Percentiles rank a stretch among this genome's conserved stretches.
These are phyloP conservation scores for Colletotrichum gigasporum DNA, from an alignment of 2,329 filamentous ascomycete species.

Conservation along the genomic window DNA sequence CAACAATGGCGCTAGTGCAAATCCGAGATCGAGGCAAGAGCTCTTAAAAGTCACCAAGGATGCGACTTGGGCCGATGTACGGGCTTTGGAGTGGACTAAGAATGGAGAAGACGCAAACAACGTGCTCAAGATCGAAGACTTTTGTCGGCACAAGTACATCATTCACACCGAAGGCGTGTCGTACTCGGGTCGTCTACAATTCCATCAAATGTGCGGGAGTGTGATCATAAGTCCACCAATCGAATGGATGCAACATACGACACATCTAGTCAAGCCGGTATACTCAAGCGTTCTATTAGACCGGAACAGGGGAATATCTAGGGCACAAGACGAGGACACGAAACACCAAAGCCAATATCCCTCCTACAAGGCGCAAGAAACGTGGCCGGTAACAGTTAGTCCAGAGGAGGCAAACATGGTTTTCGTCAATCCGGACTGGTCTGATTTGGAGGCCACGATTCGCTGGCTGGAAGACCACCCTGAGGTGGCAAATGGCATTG, in stretches of 20 bases:
- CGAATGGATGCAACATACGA: slow-evolving; percentile 59
- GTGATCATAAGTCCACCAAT: slow-evolving; percentile 58
- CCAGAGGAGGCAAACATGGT: slow-evolving; percentile 54
- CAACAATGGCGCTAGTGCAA: slow-evolving; percentile 49
- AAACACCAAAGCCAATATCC: not conserved
- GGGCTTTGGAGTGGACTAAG: slow-evolving; percentile 48
- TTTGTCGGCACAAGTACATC: slow-evolving; percentile 61
- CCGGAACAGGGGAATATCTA: not conserved
- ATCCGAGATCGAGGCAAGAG: slow-evolving; percentile 50
- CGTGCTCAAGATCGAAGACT: slow-evolving; percentile 57
- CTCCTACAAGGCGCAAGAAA: slow-evolving; percentile 1
- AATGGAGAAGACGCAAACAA: slow-evolving; percentile 49
- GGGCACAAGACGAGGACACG: not conserved
- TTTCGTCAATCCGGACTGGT: slow-evolving; percentile 62
- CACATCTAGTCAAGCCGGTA: slow-evolving; percentile 55
- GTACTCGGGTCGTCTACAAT: slow-evolving; percentile 61
- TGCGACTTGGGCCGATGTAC: slow-evolving; percentile 58
- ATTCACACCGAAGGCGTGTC: slow-evolving; percentile 64
- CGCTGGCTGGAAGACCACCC: slow-evolving; percentile 55
- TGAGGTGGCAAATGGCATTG: slow-evolving; percentile 55
- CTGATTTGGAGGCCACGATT: slow-evolving; percentile 56
- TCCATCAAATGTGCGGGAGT: slow-evolving; percentile 59
- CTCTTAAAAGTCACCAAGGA: slow-evolving; percentile 45
- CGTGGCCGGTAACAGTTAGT: slow-evolving; percentile 50
- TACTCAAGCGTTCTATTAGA: slow-evolving; percentile 46